Evolutionary conservation across 257 asterid genomes (phyloP), one percentile per base, ranked within the genome.

Genomic region (Plantago elongata): DNA sequence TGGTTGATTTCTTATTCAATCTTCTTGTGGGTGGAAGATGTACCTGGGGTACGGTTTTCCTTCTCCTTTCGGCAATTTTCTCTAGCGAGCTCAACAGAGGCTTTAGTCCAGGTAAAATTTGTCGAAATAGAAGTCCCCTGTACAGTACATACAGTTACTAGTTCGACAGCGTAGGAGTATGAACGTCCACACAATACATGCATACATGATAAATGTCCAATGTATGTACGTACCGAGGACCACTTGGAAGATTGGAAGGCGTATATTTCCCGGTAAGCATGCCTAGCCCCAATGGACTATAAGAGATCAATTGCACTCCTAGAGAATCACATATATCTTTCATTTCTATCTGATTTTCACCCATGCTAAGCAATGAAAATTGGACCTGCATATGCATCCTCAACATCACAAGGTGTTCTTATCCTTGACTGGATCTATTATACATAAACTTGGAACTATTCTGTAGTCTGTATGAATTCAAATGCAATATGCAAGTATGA

Each of bases 261-360:
- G 77, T 81, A 67, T 92, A 92, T 75, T 89, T 92, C 37, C 97
- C 99, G 0, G 99, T 84, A 46, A 92, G 95, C 97, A 89, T 89
- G 57, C 99, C 99, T 37, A 92, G 99, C 13, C 97, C 99, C 51
- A 92, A 72, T 38, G 97, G 99, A 65, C 97, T 92, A 63, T 89
- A 92, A 7, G 99, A 77, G 29, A 92, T 92, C 38, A 92, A 76
- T 34, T 81, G 82, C 60, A 92, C 77, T 57, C 90, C 96, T 59
- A 92, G 58, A 27, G 97, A 73, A 74, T 89, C 93, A 57, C 97
- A 83, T 59, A 82, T 71, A 8, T 69, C 70, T 76, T 84, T 92
- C 56, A 86, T 79, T 74, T 92, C 96, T 60, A 80, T 65, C 76
- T 92, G 99, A 60, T 92, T 91, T 54, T 74, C 71, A 61, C 99